A percentile compares a stretch with the other conserved stretches of the same genome.
Evolutionary conservation across 129 eudicot species (phyloP).

Genomic region (Kitagawia praeruptora): DNA sequence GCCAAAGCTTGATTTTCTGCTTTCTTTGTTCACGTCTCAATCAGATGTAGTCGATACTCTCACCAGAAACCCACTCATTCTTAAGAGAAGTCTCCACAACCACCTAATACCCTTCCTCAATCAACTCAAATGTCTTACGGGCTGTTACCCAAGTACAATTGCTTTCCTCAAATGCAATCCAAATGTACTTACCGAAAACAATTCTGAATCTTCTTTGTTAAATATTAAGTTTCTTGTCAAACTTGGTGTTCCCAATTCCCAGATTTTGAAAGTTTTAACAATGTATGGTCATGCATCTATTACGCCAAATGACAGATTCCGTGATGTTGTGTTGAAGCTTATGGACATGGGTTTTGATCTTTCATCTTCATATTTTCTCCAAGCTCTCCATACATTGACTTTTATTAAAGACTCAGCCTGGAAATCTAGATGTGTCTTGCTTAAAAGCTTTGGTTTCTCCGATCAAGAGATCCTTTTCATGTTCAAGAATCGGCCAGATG

Average conservation of each 20-base stretch:
- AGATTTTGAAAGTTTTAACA: neutral
- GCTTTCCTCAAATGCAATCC: neutral
- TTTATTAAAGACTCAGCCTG: no score
- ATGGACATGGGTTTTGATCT: no score
- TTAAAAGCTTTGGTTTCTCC: no score
- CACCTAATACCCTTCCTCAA: neutral
- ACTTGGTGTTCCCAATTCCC: neutral
- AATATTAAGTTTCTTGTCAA: neutral
- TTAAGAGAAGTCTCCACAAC: neutral
- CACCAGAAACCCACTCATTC: neutral
- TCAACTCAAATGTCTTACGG: neutral
- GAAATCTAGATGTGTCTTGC: no score
- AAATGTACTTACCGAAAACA: neutral
- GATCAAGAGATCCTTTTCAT: no score
- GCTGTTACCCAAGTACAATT: neutral
- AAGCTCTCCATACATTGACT: no score
- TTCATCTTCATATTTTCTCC: no score
- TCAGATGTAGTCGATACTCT: neutral
- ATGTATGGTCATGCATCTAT: neutral
- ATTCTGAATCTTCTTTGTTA: no score
- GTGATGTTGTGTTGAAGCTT: no score
- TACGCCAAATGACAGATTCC: no score
- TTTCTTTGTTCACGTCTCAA: neutral
- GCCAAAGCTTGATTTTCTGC: neutral
- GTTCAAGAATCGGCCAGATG: no score